A percentile compares a stretch with the other conserved stretches of the same genome.
These are phyloP conservation scores for Cylindrotheca closterium DNA, from an alignment of 108 stramenopile species.

Conservation along the genomic window DNA sequence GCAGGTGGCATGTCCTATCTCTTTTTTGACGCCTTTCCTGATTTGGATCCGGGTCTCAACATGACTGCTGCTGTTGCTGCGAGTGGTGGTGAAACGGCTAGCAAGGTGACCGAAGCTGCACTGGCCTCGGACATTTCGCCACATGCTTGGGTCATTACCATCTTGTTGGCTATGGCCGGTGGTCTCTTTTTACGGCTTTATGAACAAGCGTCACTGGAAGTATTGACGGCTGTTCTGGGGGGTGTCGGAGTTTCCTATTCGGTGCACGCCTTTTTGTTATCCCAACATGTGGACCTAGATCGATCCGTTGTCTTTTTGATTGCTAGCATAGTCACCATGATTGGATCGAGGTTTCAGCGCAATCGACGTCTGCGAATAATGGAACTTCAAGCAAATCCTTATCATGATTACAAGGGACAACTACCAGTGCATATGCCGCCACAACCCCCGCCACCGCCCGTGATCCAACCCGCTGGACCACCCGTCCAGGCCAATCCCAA, in stretches of 20 bases:
- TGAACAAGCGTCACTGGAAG: neutral
- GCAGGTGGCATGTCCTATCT: neutral
- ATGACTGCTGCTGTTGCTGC: neutral
- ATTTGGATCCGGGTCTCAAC: neutral
- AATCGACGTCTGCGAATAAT: neutral
- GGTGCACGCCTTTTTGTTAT: neutral
- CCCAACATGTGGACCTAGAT: neutral
- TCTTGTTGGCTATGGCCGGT: neutral
- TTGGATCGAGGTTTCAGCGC: neutral
- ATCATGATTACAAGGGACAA: too few relatives aligned
- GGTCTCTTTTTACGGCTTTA: neutral
- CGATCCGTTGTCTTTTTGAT: neutral
- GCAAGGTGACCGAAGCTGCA: neutral
- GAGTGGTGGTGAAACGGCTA: neutral
- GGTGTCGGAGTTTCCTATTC: neutral
- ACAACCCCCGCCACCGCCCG: neutral
- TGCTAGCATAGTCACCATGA: neutral
- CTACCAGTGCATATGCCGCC: too few relatives aligned
- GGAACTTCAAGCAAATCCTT: neutral
- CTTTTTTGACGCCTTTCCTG: neutral
- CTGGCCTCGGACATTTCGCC: neutral
- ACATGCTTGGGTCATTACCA: neutral
- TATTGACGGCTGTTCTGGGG: neutral
- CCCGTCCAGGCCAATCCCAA: too few relatives aligned
- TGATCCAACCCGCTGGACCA: neutral